Conservation (phyloP, 768 basidiomycete species). For the Leccinum subtestaceum region DNA sequence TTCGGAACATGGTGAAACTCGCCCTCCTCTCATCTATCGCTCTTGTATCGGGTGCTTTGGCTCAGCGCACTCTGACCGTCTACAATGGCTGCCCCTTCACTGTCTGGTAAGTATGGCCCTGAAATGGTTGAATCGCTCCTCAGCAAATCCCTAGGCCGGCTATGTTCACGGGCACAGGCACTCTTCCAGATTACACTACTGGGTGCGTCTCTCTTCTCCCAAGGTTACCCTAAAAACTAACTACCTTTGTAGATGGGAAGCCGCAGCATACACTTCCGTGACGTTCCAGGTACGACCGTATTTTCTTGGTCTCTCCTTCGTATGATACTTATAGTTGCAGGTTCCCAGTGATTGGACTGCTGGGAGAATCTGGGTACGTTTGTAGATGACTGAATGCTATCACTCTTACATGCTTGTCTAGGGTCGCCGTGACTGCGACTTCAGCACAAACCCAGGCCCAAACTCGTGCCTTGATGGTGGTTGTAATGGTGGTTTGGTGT, state of each 20-base stretch:
- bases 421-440: constrained; percentile 61
- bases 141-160: constrained; percentile 41
- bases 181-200: constrained; percentile 40
- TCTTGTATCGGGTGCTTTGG: constrained; percentile 31
- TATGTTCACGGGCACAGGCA: constrained; percentile 59
- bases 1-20: constrained; percentile 21
- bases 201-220: constrained; percentile 38
- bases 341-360: constrained; percentile 66
- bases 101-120: constrained; percentile 48
- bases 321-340: constrained; percentile 8
- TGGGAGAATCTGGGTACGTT: constrained; percentile 59
- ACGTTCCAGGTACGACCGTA: constrained; percentile 23
- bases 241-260: constrained; percentile 32
- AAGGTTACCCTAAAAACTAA: constrained; percentile 1
- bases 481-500: constrained; percentile 66
- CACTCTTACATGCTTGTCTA: constrained; percentile 7
- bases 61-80: constrained; percentile 59
- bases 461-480: constrained; percentile 64
- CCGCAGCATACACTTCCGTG: constrained; percentile 25
- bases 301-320: background rate
- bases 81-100: constrained; percentile 66
- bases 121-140: background rate
- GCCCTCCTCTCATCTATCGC: constrained; percentile 27
- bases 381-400: background rate
- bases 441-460: constrained; percentile 46